Evolutionary conservation across 108 stramenopile species (phyloP).

Genomic region (Pseudonitzschia delicatissima): DNA sequence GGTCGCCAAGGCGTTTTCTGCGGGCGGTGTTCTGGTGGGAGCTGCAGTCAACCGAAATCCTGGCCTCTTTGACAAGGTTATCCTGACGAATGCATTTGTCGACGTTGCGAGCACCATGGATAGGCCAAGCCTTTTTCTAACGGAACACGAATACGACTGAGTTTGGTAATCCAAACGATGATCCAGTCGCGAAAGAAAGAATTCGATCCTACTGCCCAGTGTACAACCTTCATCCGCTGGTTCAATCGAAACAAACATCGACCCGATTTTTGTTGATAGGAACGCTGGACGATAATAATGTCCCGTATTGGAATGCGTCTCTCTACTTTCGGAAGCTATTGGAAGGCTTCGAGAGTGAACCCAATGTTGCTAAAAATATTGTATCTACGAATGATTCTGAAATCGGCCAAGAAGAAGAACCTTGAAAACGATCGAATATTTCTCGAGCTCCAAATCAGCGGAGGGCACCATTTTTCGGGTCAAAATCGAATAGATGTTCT

Average conservation of each 20-base stretch:
- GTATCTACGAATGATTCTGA: no score
- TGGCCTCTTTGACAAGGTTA: constrained; percentile 32
- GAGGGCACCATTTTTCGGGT: constrained; percentile 39
- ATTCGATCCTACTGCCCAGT: constrained; percentile 47
- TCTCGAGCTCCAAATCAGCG: constrained; percentile 28
- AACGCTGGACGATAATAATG: constrained; percentile 42
- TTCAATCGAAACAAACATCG: neutral
- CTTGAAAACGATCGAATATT: neutral
- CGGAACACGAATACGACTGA: constrained; percentile 76
- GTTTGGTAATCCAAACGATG: constrained; percentile 51
- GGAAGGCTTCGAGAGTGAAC: no score
- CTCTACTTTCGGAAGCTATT: constrained; percentile 36
- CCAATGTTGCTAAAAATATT: no score
- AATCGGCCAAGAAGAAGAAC: neutral
- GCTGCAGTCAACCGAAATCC: constrained; percentile 46
- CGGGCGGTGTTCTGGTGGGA: constrained; percentile 63
- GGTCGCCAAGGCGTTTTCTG: constrained; percentile 49
- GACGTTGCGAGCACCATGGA: constrained; percentile 52
- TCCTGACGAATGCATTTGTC: constrained; percentile 57
- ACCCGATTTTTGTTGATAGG: constrained; percentile 30
- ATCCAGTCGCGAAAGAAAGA: neutral
- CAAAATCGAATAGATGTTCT: constrained; percentile 28
- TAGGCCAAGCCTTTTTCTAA: constrained; percentile 48
- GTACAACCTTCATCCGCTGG: constrained; percentile 17
- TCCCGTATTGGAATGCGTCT: constrained; percentile 46